Conservation (phyloP, 75 land plant genomes). For the Picea glauca region DNA sequence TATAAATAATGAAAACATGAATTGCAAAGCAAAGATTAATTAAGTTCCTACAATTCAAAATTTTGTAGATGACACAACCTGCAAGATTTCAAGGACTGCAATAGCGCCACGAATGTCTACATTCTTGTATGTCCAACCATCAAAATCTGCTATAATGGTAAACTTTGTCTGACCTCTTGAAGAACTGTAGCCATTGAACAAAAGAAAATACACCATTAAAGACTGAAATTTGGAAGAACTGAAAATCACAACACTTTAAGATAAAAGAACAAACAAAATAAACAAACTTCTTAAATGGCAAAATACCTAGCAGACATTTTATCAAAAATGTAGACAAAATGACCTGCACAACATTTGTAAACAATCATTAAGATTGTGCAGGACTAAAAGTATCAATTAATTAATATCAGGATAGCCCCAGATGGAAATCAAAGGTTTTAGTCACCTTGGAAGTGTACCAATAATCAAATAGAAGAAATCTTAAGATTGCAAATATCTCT, state of each 20-base stretch:
- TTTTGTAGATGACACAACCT: constrained; percentile 29
- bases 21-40: neutral
- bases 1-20: neutral
- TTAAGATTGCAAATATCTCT: neutral
- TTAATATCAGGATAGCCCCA: neutral
- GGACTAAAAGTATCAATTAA: neutral
- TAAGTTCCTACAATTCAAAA: neutral
- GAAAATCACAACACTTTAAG: neutral
- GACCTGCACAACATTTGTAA: constrained; percentile 16
- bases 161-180: constrained; percentile 54
- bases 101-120: constrained; percentile 61
- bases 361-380: constrained; percentile 1
- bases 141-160: constrained; percentile 52
- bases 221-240: neutral
- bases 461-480: neutral
- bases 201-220: neutral
- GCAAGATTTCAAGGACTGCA: constrained; percentile 53
- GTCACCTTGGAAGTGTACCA: neutral
- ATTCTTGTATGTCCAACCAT: constrained; percentile 67
- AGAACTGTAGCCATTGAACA: constrained; percentile 33
- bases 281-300: neutral
- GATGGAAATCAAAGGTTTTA: neutral
- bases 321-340: constrained; percentile 21
- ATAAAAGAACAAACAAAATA: neutral
- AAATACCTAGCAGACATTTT: constrained; percentile 17